A percentile compares a stretch with the other conserved stretches of the same genome.
Evolutionary conservation across 75 land plant genomes (phyloP).

Genomic region (Pinus albicaulis): DNA sequence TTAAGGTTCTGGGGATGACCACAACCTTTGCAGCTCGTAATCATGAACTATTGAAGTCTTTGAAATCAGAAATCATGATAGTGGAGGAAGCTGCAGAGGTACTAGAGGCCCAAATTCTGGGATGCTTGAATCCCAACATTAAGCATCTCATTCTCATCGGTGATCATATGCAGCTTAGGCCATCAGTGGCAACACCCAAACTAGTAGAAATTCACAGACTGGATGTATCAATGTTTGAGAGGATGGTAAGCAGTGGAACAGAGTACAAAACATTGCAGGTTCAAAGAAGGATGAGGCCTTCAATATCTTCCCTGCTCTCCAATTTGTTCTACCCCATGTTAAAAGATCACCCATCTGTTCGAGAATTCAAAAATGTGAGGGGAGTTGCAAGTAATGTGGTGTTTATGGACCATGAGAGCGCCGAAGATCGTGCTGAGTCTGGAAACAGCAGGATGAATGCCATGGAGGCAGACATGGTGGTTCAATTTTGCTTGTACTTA

Average conservation of each 20-base stretch:
- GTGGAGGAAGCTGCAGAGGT: constrained; percentile 54
- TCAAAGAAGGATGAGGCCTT: constrained; percentile 27
- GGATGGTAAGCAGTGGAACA: constrained; percentile 15
- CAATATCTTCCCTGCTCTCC: constrained; percentile 10
- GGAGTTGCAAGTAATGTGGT: constrained; percentile 15
- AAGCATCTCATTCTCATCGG: constrained; percentile 42
- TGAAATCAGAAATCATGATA: constrained; percentile 24
- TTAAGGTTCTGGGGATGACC: constrained; percentile 37
- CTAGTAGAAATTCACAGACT: constrained; percentile 18
- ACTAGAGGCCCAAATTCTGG: constrained; percentile 38
- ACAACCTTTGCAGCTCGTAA: constrained; percentile 30
- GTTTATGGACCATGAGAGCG: constrained; percentile 15
- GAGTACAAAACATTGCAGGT: constrained; percentile 17
- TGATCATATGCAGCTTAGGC: constrained; percentile 45
- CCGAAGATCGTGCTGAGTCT: constrained; percentile 1
- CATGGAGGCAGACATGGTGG: constrained; percentile 19
- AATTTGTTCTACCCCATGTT: constrained; percentile 19
- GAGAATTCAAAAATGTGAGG: constrained; percentile 7
- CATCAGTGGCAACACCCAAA: constrained; percentile 16
- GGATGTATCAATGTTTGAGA: constrained; percentile 34
- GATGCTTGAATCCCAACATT: constrained; percentile 24
- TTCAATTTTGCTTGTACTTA: constrained; percentile 23
- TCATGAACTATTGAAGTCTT: constrained; percentile 13
- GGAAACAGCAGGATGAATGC: constrained; percentile 10
- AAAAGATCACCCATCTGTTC: constrained; percentile 18